Evolutionary conservation across 2,329 filamentous ascomycete genomes (phyloP), one percentile per base, ranked within the genome.

Genomic region (Beauveria sp.): DNA sequence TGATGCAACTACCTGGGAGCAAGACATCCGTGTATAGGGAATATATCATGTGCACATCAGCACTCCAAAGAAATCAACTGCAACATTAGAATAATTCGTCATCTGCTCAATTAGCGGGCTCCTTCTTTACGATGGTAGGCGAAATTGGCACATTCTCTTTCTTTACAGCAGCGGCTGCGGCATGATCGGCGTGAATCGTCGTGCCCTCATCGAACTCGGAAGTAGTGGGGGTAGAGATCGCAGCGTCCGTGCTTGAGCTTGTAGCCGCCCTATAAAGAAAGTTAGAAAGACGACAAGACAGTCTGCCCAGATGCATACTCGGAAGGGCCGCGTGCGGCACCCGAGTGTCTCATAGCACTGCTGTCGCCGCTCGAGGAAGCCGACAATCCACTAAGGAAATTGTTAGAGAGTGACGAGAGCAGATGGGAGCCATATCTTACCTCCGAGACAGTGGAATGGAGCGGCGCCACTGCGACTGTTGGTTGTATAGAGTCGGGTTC

Each of bases 201-300:
- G 79, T 77, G 63, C 78, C 79, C 68, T 85, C 82, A 65, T 83
- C 80, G 63, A 74, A 79, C 65, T 82, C 79, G 52, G 80, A 82
- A 60, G 78, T 73, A 52, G 73, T 72, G 61, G 77, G 74, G 60
- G 73, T 74, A 43, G 70, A 69, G 68, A 74, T 71, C 61, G 73
- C 71, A 60, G 74, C 75, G 64, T 77, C 72, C 62, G 71, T 72
- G 66, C 72, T 77, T 69, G 75, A 74, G 69, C 75, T 80, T 66
- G 67, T 67, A 52, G 68, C 69, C 69, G 73, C 71, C 72, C 75
- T 76, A 64, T 38, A 62, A 65, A 65, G 65, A 65, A 68, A 63
- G 69, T 77, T 70, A 75, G 73, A 76, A 69, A 62, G 64, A 62
- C 45, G 65, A 61, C 63, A 67, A 66, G 56, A 62, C 67, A 64